Percentiles rank a stretch among this genome's conserved stretches.
phyloP scores from a whole-genome alignment of 1,139 yeast species.

The Lodderomyces parapsilosis region DNA sequence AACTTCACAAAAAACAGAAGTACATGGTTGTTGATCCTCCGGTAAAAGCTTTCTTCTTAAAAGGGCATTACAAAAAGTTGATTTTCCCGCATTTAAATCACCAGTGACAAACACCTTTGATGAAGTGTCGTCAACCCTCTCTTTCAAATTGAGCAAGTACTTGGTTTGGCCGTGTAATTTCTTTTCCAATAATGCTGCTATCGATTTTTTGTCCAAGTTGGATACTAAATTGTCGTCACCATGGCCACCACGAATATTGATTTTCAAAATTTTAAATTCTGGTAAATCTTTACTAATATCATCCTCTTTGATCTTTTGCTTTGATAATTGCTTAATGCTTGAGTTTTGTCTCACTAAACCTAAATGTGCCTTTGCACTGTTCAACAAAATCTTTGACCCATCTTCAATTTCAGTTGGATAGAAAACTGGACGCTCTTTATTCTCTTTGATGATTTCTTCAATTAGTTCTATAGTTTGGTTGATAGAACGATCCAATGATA shows the following conservation, averaged over 20 bases:
- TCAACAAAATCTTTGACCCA: conserved; percentile 35
- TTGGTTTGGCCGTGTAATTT: conserved; percentile 60
- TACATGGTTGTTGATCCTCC: conserved; percentile 97
- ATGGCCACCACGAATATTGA: conserved; percentile 58
- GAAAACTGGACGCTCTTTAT: conserved; percentile 59
- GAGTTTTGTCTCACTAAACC: conserved; percentile 51
- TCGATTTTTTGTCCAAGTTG: conserved; percentile 60
- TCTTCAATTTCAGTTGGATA: conserved; percentile 54
- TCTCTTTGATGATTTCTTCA: conserved; percentile 54
- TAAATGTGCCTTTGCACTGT: conserved; percentile 47
- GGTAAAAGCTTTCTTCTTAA: conserved; percentile 79
- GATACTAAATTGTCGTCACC: conserved; percentile 44
- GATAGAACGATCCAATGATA: conserved; percentile 62
- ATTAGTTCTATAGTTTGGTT: conserved; percentile 55
- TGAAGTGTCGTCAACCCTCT: conserved; percentile 85
- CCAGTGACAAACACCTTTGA: conserved; percentile 97
- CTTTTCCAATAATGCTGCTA: conserved; percentile 64
- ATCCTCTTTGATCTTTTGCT: conserved; percentile 24
- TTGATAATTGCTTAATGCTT: conserved; percentile 28
- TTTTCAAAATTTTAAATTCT: conserved; percentile 58
- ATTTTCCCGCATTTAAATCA: conserved; percentile 94
- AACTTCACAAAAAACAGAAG: conserved; percentile 94
- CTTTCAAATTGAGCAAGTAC: conserved; percentile 73
- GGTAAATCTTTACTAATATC: conserved; percentile 25
- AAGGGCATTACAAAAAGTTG: conserved; percentile 91